Percentiles rank a stretch among this genome's conserved stretches.
These are phyloP conservation scores for Eucalyptus brandiana DNA, from an alignment of 345 rosid genomes.

Conservation along the genomic window DNA sequence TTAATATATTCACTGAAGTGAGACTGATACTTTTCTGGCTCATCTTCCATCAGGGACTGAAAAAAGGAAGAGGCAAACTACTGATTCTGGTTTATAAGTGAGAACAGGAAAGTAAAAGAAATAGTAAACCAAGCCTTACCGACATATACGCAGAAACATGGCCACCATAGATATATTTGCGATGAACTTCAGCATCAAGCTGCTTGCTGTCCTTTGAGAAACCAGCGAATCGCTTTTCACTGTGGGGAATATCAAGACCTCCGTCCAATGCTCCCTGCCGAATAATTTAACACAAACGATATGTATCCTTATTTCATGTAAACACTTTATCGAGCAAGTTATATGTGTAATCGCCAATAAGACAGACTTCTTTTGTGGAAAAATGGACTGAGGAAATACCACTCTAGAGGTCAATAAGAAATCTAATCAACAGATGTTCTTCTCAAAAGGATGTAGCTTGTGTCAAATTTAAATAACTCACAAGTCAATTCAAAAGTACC, in stretches of 20 bases:
- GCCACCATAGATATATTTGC: conserved; percentile 70
- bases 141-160: conserved; percentile 72
- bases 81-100: not conserved
- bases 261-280: conserved; percentile 78
- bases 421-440: not conserved
- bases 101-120: not conserved
- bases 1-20: conserved; percentile 58
- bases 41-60: conserved; percentile 52
- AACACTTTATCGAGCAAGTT: not conserved
- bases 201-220: conserved; percentile 54
- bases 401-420: not conserved
- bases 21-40: conserved; percentile 60
- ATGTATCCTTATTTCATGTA: not conserved
- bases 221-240: conserved; percentile 87
- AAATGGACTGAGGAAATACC: not conserved
- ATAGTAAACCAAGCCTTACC: conserved; percentile 8
- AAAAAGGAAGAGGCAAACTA: not conserved
- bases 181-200: conserved; percentile 72
- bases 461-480: not conserved
- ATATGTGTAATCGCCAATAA: not conserved
- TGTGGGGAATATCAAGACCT: conserved; percentile 82
- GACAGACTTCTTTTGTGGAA: not conserved
- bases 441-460: not conserved
- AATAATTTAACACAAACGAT: not conserved
- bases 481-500: not conserved